These are phyloP conservation scores for Ramularia endophylla DNA, from an alignment of 2,329 filamentous ascomycete species.

Conservation along the genomic window DNA sequence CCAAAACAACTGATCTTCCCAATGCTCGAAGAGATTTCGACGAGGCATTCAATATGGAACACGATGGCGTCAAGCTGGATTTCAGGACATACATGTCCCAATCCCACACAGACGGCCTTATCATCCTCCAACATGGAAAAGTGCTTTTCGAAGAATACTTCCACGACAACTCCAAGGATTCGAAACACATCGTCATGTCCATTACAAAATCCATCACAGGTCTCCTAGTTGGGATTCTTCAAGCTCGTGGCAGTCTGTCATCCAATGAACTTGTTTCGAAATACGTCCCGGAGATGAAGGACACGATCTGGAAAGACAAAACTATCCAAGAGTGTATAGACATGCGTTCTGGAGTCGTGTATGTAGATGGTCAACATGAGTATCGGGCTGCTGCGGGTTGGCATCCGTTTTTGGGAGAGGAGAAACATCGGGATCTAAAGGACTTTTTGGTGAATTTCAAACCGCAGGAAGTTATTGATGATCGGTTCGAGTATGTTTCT, in stretches of 20 bases:
- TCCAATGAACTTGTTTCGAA: constrained; percentile 14
- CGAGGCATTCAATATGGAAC: constrained; percentile 12
- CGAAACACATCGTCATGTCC: constrained; percentile 23
- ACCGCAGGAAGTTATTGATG: constrained; percentile 6
- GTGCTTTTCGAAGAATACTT: constrained; percentile 18
- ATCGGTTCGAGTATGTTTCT: constrained; percentile 19
- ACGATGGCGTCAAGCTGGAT: constrained; percentile 9
- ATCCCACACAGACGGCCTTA: constrained; percentile 19
- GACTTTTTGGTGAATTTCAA: constrained; percentile 17
- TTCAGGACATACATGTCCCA: constrained; percentile 9
- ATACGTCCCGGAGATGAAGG: constrained; percentile 16
- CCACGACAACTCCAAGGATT: constrained; percentile 13
- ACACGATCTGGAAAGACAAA: constrained; percentile 10
- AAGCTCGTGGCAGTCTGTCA: constrained; percentile 15
- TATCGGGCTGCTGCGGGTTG: constrained; percentile 21
- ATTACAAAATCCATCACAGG: constrained; percentile 22
- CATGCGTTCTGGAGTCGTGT: constrained; percentile 19
- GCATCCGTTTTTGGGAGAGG: constrained; percentile 10
- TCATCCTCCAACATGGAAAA: constrained; percentile 20
- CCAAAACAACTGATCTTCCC: constrained; percentile 1
- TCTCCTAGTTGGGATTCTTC: constrained; percentile 18
- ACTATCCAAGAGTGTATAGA: constrained; percentile 21
- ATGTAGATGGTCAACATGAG: constrained; percentile 13
- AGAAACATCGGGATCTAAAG: constrained; percentile 12
- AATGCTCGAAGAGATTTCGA: constrained; percentile 3